Evolutionary conservation across 2,329 filamentous ascomycete genomes (phyloP).

Genomic region (Aspergillus uvarum): DNA sequence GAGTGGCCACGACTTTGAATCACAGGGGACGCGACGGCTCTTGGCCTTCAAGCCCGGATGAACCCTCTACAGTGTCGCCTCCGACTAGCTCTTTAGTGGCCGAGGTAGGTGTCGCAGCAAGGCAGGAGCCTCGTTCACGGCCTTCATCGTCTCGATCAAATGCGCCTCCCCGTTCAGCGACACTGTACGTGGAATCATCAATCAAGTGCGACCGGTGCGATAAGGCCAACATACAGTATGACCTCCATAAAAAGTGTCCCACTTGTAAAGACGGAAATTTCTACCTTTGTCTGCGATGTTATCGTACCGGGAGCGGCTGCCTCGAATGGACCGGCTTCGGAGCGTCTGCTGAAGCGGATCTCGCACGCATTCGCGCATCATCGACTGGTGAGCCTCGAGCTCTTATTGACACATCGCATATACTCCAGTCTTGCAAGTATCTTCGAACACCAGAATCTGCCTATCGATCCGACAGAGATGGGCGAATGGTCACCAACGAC

Average conservation of each 20-base stretch:
- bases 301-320: slow-evolving; percentile 73
- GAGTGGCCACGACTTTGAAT: slow-evolving; percentile 20
- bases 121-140: slow-evolving; percentile 28
- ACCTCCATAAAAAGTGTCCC: slow-evolving; percentile 79
- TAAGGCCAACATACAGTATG: slow-evolving; percentile 74
- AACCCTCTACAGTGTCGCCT: slow-evolving; percentile 9
- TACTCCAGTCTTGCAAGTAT: slow-evolving; percentile 45
- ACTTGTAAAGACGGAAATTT: slow-evolving; percentile 69
- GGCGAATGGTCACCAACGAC: slow-evolving; percentile 59
- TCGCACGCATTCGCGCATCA: slow-evolving; percentile 54
- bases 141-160: slow-evolving; percentile 34
- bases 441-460: slow-evolving; percentile 29
- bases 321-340: slow-evolving; percentile 88
- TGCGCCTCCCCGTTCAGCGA: slow-evolving; percentile 17
- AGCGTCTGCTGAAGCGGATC: slow-evolving; percentile 66
- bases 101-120: slow-evolving; percentile 18
- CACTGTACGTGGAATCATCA: slow-evolving; percentile 66
- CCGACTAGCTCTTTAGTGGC: slow-evolving; percentile 15
- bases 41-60: slow-evolving; percentile 15
- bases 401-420: slow-evolving; percentile 47
- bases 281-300: slow-evolving; percentile 80
- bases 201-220: slow-evolving; percentile 72
- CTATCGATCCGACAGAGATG: slow-evolving; percentile 36
- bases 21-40: slow-evolving; percentile 4
- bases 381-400: slow-evolving; percentile 21